Conservation (phyloP, 345 rosid species). For the Salix arbutifolia region DNA sequence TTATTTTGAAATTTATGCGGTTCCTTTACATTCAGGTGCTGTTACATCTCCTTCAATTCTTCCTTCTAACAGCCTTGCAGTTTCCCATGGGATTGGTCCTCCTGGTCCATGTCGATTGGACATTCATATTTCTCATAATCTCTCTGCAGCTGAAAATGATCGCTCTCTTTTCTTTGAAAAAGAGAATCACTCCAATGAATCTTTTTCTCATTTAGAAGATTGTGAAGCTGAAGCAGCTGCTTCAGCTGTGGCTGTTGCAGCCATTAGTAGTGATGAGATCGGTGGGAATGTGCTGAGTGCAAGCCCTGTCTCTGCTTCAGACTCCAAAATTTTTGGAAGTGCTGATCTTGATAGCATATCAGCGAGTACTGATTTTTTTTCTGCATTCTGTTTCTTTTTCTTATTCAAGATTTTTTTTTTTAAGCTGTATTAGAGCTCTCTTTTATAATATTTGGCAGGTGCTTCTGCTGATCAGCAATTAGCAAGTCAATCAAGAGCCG, state of each 20-base stretch:
- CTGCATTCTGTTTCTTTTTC: background rate
- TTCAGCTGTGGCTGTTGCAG: constrained; percentile 89
- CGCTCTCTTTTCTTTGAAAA: constrained; percentile 68
- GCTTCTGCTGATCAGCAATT: constrained; percentile 43
- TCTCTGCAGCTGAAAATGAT: constrained; percentile 41
- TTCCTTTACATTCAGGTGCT: constrained; percentile 54
- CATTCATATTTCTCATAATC: constrained; percentile 41
- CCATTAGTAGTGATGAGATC: constrained; percentile 76
- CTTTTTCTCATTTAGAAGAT: constrained; percentile 60
- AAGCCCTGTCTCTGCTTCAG: constrained; percentile 45
- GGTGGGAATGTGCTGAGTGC: constrained; percentile 47
- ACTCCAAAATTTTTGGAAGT: constrained; percentile 56
- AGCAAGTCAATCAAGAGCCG: constrained; percentile 60
- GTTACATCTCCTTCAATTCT: constrained; percentile 82
- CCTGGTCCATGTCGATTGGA: constrained; percentile 49
- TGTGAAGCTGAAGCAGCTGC: constrained; percentile 89
- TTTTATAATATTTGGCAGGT: constrained; percentile 37
- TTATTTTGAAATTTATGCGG: constrained; percentile 9
- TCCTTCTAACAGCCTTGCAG: constrained; percentile 43
- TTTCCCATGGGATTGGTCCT: constrained; percentile 58
- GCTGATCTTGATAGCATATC: constrained; percentile 45
- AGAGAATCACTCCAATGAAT: constrained; percentile 46
- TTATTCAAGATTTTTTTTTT: background rate
- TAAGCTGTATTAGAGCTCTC: constrained; percentile 1
- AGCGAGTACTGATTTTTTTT: constrained; percentile 25